Evolutionary conservation across 345 rosid species (phyloP), one percentile per base, ranked within the genome.

Genomic region (Linum tenue): DNA sequence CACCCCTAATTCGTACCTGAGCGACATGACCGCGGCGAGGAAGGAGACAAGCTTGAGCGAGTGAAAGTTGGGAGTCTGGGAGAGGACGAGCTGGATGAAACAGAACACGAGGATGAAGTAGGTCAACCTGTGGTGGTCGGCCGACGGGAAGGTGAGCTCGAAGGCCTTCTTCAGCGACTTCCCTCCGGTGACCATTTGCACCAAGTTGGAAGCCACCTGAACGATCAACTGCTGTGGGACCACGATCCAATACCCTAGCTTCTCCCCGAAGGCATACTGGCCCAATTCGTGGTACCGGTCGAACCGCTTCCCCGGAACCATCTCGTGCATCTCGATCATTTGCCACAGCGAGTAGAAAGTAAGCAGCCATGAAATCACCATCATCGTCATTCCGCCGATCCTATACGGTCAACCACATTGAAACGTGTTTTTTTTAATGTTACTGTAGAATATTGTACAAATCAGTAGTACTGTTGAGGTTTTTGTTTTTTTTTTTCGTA

Each of bases 221-320:
- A 73, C 75, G 0, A 70, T 10, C 22, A 74, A 56, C 22, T 77
- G 80, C 8, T 69, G 79, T 4, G 79, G 79, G 70, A 76, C 65
- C 17, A 76, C 70, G 10, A 72, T 17, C 76, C 76, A 73, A 8
- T 61, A 67, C 5, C 80, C 80, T 1, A 55, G n/a, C 51, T 48
- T 73, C 0, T 63, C 59, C 2, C 80, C 77, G 48, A 77, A 77
- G 11, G 62, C 74, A 44, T 69, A 39, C 57, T 67, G 64, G 12
- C 80, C 80, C 17, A 77, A 37, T 44, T 77, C 77, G 2, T 72
- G 72, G 64, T 77, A 77, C 35, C 80, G 59, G 40, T 77, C 77
- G 39, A 77, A 77, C 36, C 80, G 11, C 62, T 64, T 64, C 36
- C 77, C 77, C 12, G 77, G 77, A 4, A 66, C 72, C 51, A 59